A percentile compares a stretch with the other conserved stretches of the same genome.
These are phyloP conservation scores for Fusarium sororula DNA, from an alignment of 2,329 filamentous ascomycete species.

Conservation along the genomic window DNA sequence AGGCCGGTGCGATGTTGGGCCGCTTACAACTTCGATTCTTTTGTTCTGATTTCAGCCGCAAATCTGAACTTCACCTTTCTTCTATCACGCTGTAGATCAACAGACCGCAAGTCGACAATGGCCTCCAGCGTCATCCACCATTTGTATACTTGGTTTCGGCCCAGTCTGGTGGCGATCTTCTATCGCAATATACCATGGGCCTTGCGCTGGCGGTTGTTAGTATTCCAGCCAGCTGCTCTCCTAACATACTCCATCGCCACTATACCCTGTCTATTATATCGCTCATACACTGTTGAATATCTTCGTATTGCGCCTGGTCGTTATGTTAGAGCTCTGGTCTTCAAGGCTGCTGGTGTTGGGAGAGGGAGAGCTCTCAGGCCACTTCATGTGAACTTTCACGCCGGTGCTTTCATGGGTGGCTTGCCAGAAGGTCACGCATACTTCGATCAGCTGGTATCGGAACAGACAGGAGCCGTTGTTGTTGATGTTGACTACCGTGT, in stretches of 20 bases:
- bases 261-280: slow-evolving; percentile 49
- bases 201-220: slow-evolving; percentile 54
- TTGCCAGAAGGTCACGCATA: slow-evolving; percentile 50
- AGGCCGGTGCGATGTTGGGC: slow-evolving; percentile 15
- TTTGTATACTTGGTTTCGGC: slow-evolving; percentile 40
- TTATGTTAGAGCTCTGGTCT: slow-evolving; percentile 48
- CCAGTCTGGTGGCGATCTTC: slow-evolving; percentile 48
- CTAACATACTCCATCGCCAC: slow-evolving; percentile 50
- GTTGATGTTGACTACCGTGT: slow-evolving; percentile 62
- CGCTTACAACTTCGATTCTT: slow-evolving; percentile 9
- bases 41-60: not conserved
- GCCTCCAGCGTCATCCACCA: not conserved
- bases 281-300: slow-evolving; percentile 47
- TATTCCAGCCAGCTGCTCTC: slow-evolving; percentile 53
- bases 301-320: slow-evolving; percentile 44
- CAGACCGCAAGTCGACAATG: not conserved
- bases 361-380: slow-evolving; percentile 45
- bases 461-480: slow-evolving; percentile 54
- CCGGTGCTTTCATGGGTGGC: slow-evolving; percentile 55
- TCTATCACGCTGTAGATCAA: accelerated
- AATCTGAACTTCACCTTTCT: not conserved
- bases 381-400: slow-evolving; percentile 56
- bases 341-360: slow-evolving; percentile 37
- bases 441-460: slow-evolving; percentile 48
- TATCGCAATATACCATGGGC: slow-evolving; percentile 48